Percentiles rank a stretch among this genome's conserved stretches.
Conservation (phyloP, 768 basidiomycete species). For the Trametes cubensis region DNA sequence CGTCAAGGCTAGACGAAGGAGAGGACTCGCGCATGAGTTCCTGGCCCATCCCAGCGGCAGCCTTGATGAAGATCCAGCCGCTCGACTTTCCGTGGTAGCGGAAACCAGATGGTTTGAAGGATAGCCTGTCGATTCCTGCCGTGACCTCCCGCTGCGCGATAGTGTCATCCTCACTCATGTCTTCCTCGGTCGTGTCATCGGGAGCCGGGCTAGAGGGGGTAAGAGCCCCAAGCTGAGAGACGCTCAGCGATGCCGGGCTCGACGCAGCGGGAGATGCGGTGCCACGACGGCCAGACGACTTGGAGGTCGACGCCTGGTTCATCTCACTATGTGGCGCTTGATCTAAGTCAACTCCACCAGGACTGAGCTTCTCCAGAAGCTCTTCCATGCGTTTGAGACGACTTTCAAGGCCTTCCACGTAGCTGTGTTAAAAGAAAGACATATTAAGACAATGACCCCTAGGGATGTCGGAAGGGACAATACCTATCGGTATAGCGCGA, state of each 20-base stretch:
- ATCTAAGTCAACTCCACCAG: not conserved
- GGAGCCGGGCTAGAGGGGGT: not conserved
- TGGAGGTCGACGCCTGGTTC: not conserved
- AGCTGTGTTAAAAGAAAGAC: not conserved
- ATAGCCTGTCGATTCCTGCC: slow-evolving; percentile 31
- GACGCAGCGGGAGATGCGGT: not conserved
- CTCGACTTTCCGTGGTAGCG: slow-evolving; percentile 48
- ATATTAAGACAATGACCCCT: not conserved
- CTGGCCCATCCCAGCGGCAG: slow-evolving; percentile 42
- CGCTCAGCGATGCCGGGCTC: not conserved
- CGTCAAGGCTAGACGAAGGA: not conserved
- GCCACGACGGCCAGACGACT: not conserved
- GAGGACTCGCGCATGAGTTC: slow-evolving; percentile 34
- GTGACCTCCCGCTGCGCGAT: slow-evolving; percentile 28
- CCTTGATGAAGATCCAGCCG: slow-evolving; percentile 43
- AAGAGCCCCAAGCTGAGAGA: not conserved
- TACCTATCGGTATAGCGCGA: slow-evolving; percentile 66
- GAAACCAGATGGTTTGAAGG: slow-evolving; percentile 29
- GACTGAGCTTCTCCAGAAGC: slow-evolving; percentile 26
- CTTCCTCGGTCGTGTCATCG: slow-evolving; percentile 29
- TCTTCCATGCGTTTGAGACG: slow-evolving; percentile 34
- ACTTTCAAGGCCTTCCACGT: slow-evolving; percentile 32
- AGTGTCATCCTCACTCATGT: slow-evolving; percentile 31
- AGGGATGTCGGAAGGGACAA: slow-evolving; percentile 15
- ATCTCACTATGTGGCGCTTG: not conserved